Evolutionary conservation across 2,329 filamentous ascomycete species (phyloP), one percentile per base, ranked within the genome.

Genomic region (Trichoderma koningiopsis): DNA sequence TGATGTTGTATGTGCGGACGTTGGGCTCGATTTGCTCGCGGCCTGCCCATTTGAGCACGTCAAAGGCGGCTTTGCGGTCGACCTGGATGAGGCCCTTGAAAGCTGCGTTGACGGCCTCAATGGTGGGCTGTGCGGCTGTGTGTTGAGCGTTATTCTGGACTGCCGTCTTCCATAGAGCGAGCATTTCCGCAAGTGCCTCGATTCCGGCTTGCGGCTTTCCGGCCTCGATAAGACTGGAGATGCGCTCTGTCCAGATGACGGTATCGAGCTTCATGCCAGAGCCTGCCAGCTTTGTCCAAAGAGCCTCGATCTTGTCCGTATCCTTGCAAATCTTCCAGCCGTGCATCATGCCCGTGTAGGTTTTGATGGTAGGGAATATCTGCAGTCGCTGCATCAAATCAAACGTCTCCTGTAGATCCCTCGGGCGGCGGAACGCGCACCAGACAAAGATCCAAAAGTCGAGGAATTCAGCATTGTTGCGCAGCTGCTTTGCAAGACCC

Each of bases 261-360:
- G 79, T 78, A 77, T 95, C 92, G 5, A 93, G 87, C 72, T 85
- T 79, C 11, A 88, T 74, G 1, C 87, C 86, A 1, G 88, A 85
- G 10, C 75, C 76, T 4, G 85, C 75, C 79, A 96, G 87, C 72
- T 86, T 87, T 0, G 79, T 73, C 92, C 93, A 96, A 37, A 94
- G 84, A 1, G 83, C 83, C 68, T 90, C 86, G 70, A 94, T 82
- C 27, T 85, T 88, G n/a, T 81, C 77, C 0, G 83, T 72, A 73
- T 93, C 89, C 66, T 83, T 83, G 61, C 87, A 84, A 61, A 83
- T 84, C 75, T 86, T 87, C 79, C 89, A 93, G 1, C 92, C 92
- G 68, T 87, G 84, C 72, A 96, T 87, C 86, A 96, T 91, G 55
- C 87, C 82, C 49, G 89, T 91, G 87, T 91, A 96, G 0, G 92